Conservation (phyloP, 2,329 filamentous ascomycete species). For the Penicillium paneum region DNA sequence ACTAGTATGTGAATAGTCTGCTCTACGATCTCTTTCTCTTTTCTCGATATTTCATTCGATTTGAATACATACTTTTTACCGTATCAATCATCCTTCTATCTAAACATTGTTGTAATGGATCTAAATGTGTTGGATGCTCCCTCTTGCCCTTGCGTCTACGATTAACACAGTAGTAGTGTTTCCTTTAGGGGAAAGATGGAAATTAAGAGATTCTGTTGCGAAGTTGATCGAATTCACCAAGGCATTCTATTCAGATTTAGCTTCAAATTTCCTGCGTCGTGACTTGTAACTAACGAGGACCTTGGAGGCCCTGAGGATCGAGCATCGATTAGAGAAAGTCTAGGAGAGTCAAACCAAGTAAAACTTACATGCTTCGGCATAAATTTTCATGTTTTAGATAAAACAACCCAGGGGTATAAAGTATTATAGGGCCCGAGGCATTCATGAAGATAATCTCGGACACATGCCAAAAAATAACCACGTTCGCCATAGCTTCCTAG, state of each 20-base stretch:
- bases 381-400: neutral
- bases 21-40: neutral
- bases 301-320: neutral
- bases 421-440: neutral
- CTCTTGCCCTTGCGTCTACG: neutral
- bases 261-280: too few relatives aligned
- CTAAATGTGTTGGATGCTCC: neutral
- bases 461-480: neutral
- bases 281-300: neutral
- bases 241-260: neutral
- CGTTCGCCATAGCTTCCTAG: neutral
- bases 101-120: neutral
- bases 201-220: neutral
- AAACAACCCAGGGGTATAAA: neutral
- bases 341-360: neutral
- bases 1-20: conserved; percentile 1
- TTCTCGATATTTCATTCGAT: neutral
- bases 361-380: neutral
- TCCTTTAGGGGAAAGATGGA: neutral
- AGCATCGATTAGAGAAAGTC: neutral
- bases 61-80: neutral
- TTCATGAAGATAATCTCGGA: neutral
- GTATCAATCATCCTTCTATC: neutral
- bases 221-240: neutral
- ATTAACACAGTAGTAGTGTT: neutral